Percentiles rank a stretch among this genome's conserved stretches.
phyloP scores from a whole-genome alignment of 2,329 filamentous ascomycete genomes.

The Lachnellula hyalina region DNA sequence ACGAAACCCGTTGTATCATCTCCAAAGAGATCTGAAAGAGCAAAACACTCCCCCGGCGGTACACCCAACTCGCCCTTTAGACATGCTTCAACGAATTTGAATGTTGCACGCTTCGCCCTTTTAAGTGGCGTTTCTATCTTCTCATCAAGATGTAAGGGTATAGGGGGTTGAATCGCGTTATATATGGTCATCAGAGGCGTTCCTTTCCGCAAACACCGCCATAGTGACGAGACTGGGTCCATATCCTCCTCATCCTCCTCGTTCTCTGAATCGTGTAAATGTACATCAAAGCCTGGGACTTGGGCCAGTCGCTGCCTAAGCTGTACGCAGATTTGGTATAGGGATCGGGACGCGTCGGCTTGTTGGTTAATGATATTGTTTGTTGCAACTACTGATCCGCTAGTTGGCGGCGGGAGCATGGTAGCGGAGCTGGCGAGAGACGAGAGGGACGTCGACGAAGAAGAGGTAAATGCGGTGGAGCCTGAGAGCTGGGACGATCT shows the following conservation, averaged over 20 bases:
- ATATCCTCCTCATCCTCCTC: slow-evolving; percentile 59
- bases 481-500: slow-evolving; percentile 59
- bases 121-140: slow-evolving; percentile 53
- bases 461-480: slow-evolving; percentile 47
- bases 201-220: slow-evolving; percentile 79
- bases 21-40: slow-evolving; percentile 85
- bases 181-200: slow-evolving; percentile 83
- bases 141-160: slow-evolving; percentile 63
- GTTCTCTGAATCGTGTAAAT: slow-evolving; percentile 66
- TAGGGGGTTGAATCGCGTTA: slow-evolving; percentile 72
- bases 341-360: slow-evolving; percentile 82
- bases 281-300: slow-evolving; percentile 76
- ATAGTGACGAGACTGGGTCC: slow-evolving; percentile 85
- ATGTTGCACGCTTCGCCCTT: slow-evolving; percentile 78
- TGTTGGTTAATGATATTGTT: slow-evolving; percentile 97
- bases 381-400: slow-evolving; percentile 65
- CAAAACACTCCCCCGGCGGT: slow-evolving; percentile 77
- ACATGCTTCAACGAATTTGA: slow-evolving; percentile 89
- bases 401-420: slow-evolving; percentile 35
- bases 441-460: slow-evolving; percentile 30
- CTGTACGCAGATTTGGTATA: slow-evolving; percentile 92
- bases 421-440: slow-evolving; percentile 30
- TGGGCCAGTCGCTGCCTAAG: slow-evolving; percentile 75
- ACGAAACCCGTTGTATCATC: slow-evolving; percentile 97
- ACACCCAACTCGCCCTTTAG: slow-evolving; percentile 71